Conservation (phyloP, 768 basidiomycete genomes). For the Agaricus blazei region DNA sequence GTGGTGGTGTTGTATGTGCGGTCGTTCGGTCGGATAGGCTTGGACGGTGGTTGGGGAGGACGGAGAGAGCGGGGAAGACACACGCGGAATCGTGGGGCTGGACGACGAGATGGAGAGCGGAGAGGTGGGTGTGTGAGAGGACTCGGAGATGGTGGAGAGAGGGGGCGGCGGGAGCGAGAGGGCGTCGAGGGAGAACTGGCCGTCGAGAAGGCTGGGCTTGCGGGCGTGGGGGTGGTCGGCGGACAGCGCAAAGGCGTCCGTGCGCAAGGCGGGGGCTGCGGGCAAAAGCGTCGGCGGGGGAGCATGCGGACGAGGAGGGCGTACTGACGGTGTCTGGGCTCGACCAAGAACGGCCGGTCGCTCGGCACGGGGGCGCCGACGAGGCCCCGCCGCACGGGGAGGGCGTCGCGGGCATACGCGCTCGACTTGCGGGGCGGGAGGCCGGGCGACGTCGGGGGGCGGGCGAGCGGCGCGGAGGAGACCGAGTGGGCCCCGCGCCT, state of each 20-base stretch:
- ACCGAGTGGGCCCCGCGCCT: slow-evolving; percentile 76
- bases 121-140: slow-evolving; percentile 26
- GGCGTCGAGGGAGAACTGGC: slow-evolving; percentile 31
- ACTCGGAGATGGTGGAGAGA: slow-evolving; percentile 9
- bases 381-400: slow-evolving; percentile 40
- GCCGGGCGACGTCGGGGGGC: slow-evolving; percentile 81
- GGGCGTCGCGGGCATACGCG: slow-evolving; percentile 8
- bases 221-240: slow-evolving; percentile 73
- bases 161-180: slow-evolving; percentile 33
- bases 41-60: slow-evolving; percentile 20
- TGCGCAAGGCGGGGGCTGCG: slow-evolving; percentile 42
- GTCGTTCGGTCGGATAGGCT: slow-evolving; percentile 15
- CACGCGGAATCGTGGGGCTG: slow-evolving; percentile 16
- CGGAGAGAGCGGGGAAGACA: slow-evolving; percentile 20
- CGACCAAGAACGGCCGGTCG: slow-evolving; percentile 22
- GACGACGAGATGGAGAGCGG: slow-evolving; percentile 21
- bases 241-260: slow-evolving; percentile 44
- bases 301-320: slow-evolving; percentile 12
- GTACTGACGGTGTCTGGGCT: slow-evolving; percentile 17
- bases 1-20: not conserved
- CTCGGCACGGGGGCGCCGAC: slow-evolving; percentile 39
- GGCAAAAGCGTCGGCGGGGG: slow-evolving; percentile 30
- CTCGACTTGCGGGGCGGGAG: slow-evolving; percentile 14
- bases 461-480: slow-evolving; percentile 75
- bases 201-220: slow-evolving; percentile 64